Evolutionary conservation across 2,329 filamentous ascomycete genomes (phyloP).

Genomic region (Eutypa lata): DNA sequence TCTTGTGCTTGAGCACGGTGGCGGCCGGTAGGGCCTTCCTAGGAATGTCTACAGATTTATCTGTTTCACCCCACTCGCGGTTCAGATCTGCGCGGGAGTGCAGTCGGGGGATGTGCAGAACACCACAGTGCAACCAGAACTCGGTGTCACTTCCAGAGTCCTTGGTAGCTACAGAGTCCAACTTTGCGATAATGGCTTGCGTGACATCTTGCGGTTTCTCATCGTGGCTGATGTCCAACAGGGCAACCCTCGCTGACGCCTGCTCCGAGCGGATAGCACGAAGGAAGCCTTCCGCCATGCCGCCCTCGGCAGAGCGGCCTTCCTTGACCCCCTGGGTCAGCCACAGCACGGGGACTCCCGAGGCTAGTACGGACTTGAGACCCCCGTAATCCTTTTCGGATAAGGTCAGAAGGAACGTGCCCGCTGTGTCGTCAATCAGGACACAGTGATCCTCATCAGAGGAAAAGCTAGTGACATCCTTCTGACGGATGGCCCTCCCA

Average conservation of each 20-base stretch:
- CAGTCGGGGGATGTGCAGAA: slow-evolving; percentile 16
- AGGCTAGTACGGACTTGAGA: slow-evolving; percentile 13
- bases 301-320: slow-evolving; percentile 10
- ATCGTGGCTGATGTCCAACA: slow-evolving; percentile 16
- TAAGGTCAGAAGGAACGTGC: slow-evolving; percentile 10
- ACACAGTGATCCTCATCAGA: slow-evolving; percentile 5
- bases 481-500: slow-evolving; percentile 4
- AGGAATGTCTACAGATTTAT: neutral
- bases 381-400: slow-evolving; percentile 7
- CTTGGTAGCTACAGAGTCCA: slow-evolving; percentile 10
- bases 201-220: slow-evolving; percentile 9
- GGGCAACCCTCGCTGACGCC: slow-evolving; percentile 10
- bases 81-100: slow-evolving; percentile 4
- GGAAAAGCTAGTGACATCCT: slow-evolving; percentile 4
- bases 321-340: slow-evolving; percentile 18
- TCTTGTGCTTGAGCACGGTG: neutral
- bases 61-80: neutral
- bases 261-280: slow-evolving; percentile 21
- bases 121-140: slow-evolving; percentile 21
- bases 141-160: slow-evolving; percentile 16
- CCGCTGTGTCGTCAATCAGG: slow-evolving; percentile 17
- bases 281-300: slow-evolving; percentile 19
- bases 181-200: slow-evolving; percentile 6
- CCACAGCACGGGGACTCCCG: slow-evolving; percentile 13
- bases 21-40: neutral